Base-by-base conservation (phyloP, 2,329 filamentous ascomycete genomes). In the Calonectria honghensis region DNA sequence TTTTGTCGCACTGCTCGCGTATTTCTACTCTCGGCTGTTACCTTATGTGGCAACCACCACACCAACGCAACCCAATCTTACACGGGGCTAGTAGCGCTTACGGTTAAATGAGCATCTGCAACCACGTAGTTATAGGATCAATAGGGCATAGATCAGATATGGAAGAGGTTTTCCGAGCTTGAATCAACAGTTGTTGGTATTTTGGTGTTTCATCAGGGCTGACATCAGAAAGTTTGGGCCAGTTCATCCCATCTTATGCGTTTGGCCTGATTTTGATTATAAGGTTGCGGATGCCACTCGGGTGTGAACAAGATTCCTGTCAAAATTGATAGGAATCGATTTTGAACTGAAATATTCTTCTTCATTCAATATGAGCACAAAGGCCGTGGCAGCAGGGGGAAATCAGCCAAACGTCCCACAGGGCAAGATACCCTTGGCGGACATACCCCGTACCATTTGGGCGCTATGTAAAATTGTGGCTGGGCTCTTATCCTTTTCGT, bases 31-130 rank as follows among this genome's bases (percentile, higher is more conserved):
- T 57, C 18, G 52, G 52, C 52, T n/a, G 27, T 11, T 57, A 32
- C 52, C 18, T 1, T 1, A 57, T 57, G 16, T 1, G 31, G 52
- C 20, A 20, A 20, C 9, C 2, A 6, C 11, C 4, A 52, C 10
- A 6, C 31, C 27, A 27, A 14, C 24, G 52, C 29, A 57, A 20
- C 16, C 31, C 31, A n/a, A 32, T 54, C 18, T 14, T 5, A 20
- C 29, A n/a, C 18, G 45, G 45, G 13, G n/a, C n/a, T 35, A 16
- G 31, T 57, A 57, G 52, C 18, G 52, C 52, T 57, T 57, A 57
- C 31, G 31, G 51, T 31, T 20, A 18, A 29, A 20, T 54, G 29
- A 4, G 16, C 3, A 32, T n/a, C 18, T 35, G 31, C 16, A 20
- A 57, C 29, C 29, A 32, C 52, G 6, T 18, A 32, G 6, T 20